Percentiles rank a stretch among this genome's conserved stretches.
Evolutionary conservation across 345 rosid genomes (phyloP).

Genomic region (Brassica juncea): DNA sequence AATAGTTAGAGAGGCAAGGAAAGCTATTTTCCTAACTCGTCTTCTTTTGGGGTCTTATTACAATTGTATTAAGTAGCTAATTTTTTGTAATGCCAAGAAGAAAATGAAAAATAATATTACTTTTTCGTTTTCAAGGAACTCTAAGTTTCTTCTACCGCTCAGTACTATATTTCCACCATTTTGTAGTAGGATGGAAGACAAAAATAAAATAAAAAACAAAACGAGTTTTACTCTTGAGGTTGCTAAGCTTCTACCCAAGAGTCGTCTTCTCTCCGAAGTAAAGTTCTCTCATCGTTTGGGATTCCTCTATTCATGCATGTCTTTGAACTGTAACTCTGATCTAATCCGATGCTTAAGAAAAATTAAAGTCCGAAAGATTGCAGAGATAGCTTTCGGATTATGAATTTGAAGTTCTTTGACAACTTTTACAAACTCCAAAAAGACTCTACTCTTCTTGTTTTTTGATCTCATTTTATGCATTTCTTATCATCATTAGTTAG

Average conservation of each 20-base stretch:
- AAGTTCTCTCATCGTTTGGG: conserved; percentile 15
- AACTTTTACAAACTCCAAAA: too few species aligned
- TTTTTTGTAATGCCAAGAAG: conserved; percentile 7
- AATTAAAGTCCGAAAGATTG: too few species aligned
- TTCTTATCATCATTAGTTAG: too few species aligned
- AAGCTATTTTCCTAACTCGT: not conserved
- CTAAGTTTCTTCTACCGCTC: not conserved
- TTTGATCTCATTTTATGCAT: too few species aligned
- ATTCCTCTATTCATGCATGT: conserved; percentile 17
- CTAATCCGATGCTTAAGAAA: too few species aligned
- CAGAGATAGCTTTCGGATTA: too few species aligned
- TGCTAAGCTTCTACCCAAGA: conserved; percentile 89
- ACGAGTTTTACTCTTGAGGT: conserved; percentile 58
- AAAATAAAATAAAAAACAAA: too few species aligned
- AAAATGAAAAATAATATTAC: not conserved
- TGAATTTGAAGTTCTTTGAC: too few species aligned
- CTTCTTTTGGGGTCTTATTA: not conserved
- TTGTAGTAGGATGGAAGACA: too few species aligned
- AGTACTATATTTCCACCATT: not conserved
- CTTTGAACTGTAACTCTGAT: too few species aligned
- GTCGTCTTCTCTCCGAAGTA: conserved; percentile 91
- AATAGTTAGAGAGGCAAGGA: not conserved
- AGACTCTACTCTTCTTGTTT: too few species aligned
- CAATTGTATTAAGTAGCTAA: not conserved
- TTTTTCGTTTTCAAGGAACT: not conserved